Percentiles rank a stretch among this genome's conserved stretches.
phyloP scores from a whole-genome alignment of 768 basidiomycete genomes.

The Boletellus sp. region DNA sequence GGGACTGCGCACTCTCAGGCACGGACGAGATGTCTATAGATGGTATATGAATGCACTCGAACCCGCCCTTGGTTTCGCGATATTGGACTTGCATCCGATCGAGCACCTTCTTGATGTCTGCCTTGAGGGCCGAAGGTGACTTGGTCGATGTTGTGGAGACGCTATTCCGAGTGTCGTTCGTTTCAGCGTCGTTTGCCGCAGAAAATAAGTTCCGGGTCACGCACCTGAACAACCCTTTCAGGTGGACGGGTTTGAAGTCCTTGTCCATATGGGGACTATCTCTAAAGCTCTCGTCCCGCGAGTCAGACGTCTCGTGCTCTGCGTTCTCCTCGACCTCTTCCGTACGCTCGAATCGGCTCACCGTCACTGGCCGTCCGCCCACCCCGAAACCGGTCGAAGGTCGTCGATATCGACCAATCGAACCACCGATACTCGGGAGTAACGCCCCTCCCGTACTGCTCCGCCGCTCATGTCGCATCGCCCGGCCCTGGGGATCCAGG shows the following conservation, averaged over 20 bases:
- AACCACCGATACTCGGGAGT: slow-evolving; percentile 44
- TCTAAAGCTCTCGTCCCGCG: slow-evolving; percentile 42
- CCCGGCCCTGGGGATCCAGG: slow-evolving; percentile 62
- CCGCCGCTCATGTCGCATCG: slow-evolving; percentile 65
- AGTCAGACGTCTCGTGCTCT: slow-evolving; percentile 36
- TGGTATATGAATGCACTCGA: slow-evolving; percentile 93
- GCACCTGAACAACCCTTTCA: slow-evolving; percentile 95
- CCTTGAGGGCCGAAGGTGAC: slow-evolving; percentile 70
- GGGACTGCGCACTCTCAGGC: slow-evolving; percentile 37
- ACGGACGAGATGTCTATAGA: slow-evolving; percentile 88
- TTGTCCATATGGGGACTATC: slow-evolving; percentile 53
- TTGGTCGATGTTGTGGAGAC: slow-evolving; percentile 96
- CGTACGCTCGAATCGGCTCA: slow-evolving; percentile 49
- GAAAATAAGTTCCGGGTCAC: neutral
- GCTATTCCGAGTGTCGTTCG: slow-evolving; percentile 35
- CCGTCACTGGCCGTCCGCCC: slow-evolving; percentile 29
- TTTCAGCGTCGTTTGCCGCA: slow-evolving; percentile 3
- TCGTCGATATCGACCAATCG: slow-evolving; percentile 64
- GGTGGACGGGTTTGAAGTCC: slow-evolving; percentile 89
- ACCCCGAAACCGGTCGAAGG: slow-evolving; percentile 64
- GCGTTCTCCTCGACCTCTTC: slow-evolving; percentile 47
- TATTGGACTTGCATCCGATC: slow-evolving; percentile 96
- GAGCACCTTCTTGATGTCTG: slow-evolving; percentile 81
- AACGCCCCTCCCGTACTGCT: slow-evolving; percentile 73
- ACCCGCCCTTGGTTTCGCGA: slow-evolving; percentile 84